A percentile compares a stretch with the other conserved stretches of the same genome.
These are phyloP conservation scores for Buddleja alternifolia DNA, from an alignment of 257 asterid species.

Conservation along the genomic window DNA sequence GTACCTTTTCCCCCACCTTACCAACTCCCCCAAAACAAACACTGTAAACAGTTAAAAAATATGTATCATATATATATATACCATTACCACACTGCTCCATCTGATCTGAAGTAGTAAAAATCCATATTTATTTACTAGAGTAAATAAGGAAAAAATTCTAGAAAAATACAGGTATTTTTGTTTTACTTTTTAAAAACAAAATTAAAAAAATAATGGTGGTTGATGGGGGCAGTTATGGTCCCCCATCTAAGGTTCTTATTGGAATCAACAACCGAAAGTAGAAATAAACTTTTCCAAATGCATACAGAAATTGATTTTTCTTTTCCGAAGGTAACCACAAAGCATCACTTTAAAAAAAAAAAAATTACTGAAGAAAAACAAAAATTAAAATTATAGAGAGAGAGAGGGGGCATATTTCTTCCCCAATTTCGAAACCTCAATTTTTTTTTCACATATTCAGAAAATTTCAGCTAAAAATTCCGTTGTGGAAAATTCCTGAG, in stretches of 20 bases:
- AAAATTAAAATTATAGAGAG: conserved; percentile 10
- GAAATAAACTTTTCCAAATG: conserved; percentile 28
- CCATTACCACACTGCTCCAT: neutral
- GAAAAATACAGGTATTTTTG: neutral
- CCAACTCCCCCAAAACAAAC: conserved; percentile 8
- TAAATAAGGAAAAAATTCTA: neutral
- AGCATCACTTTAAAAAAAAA: neutral
- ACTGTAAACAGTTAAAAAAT: neutral
- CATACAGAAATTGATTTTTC: conserved; percentile 2
- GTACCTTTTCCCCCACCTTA: conserved; percentile 29
- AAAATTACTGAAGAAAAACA: neutral
- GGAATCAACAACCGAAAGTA: conserved; percentile 39
- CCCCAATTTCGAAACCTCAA: conserved; percentile 41
- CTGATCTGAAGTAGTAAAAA: conserved; percentile 5
- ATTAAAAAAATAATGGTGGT: conserved; percentile 13
- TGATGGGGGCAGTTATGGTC: conserved; percentile 49
- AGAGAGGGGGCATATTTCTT: conserved; percentile 24
- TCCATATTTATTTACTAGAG: neutral
- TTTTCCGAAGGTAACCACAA: conserved; percentile 8
- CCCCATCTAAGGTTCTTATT: conserved; percentile 45
- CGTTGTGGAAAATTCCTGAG: conserved; percentile 1
- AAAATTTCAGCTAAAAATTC: conserved; percentile 26
- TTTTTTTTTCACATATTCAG: neutral
- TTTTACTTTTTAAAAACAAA: neutral
- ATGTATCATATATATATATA: neutral